Evolutionary conservation across 1,284 basidiomycete species (phyloP), one percentile per base, ranked within the genome.

Genomic region (Cronartium ribicola): DNA sequence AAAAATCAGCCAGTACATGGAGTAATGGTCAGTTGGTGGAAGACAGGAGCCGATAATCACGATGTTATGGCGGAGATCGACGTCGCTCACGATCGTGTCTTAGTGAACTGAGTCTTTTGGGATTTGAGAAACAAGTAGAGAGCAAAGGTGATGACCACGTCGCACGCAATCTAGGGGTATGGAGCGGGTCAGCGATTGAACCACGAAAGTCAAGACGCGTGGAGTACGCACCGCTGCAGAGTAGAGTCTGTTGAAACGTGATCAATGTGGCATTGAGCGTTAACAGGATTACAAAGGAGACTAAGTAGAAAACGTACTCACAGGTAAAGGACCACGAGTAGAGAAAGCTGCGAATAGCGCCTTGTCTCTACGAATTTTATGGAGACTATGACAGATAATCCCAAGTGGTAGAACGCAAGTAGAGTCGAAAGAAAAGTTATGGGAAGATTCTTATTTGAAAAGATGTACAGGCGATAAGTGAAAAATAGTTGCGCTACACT

Each of bases 401-500:
- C 22, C 13, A 61, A 36, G 39, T 61, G 60, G 37, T 61, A 61
- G 8, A 61, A 14, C 37, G 37, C 10, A 39, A 61, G 60, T 11
- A 61, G 2, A 20, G 17, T 14, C 29, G 60, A 61, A 61, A 61
- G 29, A 36, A 36, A 5, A 61, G 60, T 61, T 7, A 61, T 61
- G 6, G 37, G 29, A 17, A 37, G 29, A 17, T 61, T 61, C 14
- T 40, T 22, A 36, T 61, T 61, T 7, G 60, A 61, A 17, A 61
- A 61, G 5, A 61, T 36, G 4, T 39, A 61, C 17, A 61, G 60
- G 17, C 60, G 60, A 40, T 61, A 61, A 40, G 29, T 37, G 36
- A 61, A 61, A 36, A 61, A 61, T 0, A 61, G 60, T 61, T 61
- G 60, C 60, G 60, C 60, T 61, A n/a, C 37, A 40, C 1, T 29